Base-by-base conservation (phyloP, 2,329 filamentous ascomycete genomes). In the Colletotrichum graminicola region DNA sequence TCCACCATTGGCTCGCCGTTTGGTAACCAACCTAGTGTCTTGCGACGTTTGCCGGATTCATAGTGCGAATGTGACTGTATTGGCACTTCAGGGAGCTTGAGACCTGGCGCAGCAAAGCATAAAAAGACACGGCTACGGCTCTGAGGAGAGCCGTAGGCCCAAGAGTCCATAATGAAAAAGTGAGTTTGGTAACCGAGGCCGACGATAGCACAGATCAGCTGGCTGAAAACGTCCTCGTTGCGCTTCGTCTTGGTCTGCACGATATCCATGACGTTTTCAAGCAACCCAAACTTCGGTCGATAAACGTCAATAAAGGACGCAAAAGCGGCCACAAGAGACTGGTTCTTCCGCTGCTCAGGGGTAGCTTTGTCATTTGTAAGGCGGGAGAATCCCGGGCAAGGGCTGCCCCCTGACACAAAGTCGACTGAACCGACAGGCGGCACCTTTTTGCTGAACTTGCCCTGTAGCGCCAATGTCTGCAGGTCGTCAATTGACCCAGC, bases 241-340 rank as follows among this genome's bases (percentile, higher is more conserved):
- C 85, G 81, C 8, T 77, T 76, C 23, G 79, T 82, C 23, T 82
- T 81, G 32, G 77, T 83, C 57, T 82, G 85, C 0, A 92, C 86
- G 81, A 95, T 93, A 0, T 82, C 84, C 0, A 88, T 80, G 0
- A 97, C 94, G 74, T 97, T 97, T 78, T 97, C 94, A 0, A 97
- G 84, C 0, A 95, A 74, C 0, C 90, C 92, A 76, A 93, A 95
- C n/a, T 88, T 85, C 0, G 94, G 93, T 0, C 91, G 87, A 74
- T 93, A 94, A 0, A 94, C 81, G 73, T 97, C 93, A 1, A 95
- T 84, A 71, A 88, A 93, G 0, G 93, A 90, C 0, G 90, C 91
- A 47, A 95, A 93, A 0, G 92, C 92, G 0, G 92, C 93, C 0
- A 96, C 88, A 39, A 96, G 87, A 0, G 93, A 95, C 43, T 92